Base-by-base conservation (phyloP, 2,329 filamentous ascomycete genomes). In the Plectosphaerella sp. region DNA sequence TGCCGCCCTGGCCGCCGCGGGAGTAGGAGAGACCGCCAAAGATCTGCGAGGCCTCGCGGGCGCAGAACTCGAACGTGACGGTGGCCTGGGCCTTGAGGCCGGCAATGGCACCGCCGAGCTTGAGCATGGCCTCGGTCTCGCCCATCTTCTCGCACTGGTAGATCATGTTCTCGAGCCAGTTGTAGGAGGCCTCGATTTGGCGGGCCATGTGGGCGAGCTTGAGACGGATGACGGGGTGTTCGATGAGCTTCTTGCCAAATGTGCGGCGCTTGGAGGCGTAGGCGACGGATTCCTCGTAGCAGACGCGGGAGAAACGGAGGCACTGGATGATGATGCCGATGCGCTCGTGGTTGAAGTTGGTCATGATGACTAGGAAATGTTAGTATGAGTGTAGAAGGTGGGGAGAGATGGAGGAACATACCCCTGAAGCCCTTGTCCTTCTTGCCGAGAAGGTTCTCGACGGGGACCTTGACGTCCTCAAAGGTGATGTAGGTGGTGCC, bases 261-360 rank as follows among this genome's bases (percentile, higher is more conserved):
- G 94, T 97, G 62, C 86, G 86, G 61, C 94, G 90, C 84, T 99
- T 99, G 84, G 94, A 89, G 56, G 91, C 92, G 74, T 97, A 99
- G 72, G 95, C 95, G 71, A 97, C 83, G 22, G 88, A 89, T 75
- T 99, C 94, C 69, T 97, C 93, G 78, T 91, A 96, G 81, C 92
- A 97, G 60, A 97, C 93, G 60, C 94, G 91, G 43, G 89, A 87
- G 82, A 99, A 97, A 65, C 94, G 91, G 59, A 97, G 72, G 65
- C 87, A 96, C 74, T 99, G 94, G 76, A 97, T 97, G 74, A 97
- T 92, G 72, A 99, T 97, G 57, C 94, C 94, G 62, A 99, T 92
- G 57, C 94, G 90, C 77, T 99, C 94, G 79, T 97, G 94, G 82
- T 97, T 97, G 80, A 97, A 97, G 81, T 97, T 97, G 69, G 91